phyloP scores from a whole-genome alignment of 2,329 filamentous ascomycete genomes.

The Ceratocystiopsis sp. region DNA sequence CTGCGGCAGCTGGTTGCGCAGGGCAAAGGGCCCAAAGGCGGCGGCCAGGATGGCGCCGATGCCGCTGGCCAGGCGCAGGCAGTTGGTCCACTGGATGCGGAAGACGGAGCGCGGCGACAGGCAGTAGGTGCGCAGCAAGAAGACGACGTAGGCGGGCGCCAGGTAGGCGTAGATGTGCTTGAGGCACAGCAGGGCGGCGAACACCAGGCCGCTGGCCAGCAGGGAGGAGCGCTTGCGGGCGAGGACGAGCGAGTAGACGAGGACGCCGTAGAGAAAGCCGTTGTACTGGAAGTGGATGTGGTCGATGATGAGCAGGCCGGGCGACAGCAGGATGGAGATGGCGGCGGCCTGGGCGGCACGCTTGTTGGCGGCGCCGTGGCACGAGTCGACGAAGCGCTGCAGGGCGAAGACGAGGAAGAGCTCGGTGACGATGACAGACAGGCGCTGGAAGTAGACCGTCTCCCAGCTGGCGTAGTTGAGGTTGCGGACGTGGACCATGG shows the following conservation, averaged over 20 bases:
- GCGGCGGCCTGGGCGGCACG: conserved; percentile 71
- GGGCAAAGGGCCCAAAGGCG: conserved; percentile 81
- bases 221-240: conserved; percentile 60
- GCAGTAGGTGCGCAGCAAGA: conserved; percentile 77
- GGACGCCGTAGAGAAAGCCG: conserved; percentile 81
- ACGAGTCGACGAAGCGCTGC: conserved; percentile 59
- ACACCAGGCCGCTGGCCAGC: conserved; percentile 63
- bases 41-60: conserved; percentile 54
- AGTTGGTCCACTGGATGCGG: conserved; percentile 59
- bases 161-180: conserved; percentile 98
- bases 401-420: conserved; percentile 70
- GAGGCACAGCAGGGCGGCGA: conserved; percentile 74
- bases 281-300: conserved; percentile 99
- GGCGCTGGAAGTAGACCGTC: conserved; percentile 82
- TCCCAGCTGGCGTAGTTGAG: conserved; percentile 82
- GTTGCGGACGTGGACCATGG: conserved; percentile 67
- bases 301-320: conserved; percentile 89
- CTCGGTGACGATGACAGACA: conserved; percentile 76
- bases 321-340: conserved; percentile 77
- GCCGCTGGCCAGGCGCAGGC: conserved; percentile 62
- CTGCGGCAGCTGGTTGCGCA: conserved; percentile 69
- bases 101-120: conserved; percentile 63
- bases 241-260: conserved; percentile 72
- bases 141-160: conserved; percentile 90
- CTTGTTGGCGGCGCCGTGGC: conserved; percentile 40